phyloP scores from a whole-genome alignment of 2,329 filamentous ascomycete genomes.

The Nemania bipapillata region DNA sequence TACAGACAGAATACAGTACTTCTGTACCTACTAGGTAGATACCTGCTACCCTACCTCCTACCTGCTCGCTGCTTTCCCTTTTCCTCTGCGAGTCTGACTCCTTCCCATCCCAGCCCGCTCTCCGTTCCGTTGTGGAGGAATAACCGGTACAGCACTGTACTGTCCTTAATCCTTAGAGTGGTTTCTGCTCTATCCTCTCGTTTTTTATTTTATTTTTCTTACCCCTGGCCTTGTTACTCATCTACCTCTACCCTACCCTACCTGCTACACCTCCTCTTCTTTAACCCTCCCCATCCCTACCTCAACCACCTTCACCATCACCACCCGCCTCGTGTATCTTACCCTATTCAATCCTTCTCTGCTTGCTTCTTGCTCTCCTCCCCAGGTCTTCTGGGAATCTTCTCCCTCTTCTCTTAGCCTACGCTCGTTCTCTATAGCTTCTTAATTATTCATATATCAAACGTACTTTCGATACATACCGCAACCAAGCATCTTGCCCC shows the following conservation, averaged over 20 bases:
- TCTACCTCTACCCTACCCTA: no score
- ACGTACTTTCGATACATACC: constrained; percentile 38
- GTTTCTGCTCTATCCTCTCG: constrained; percentile 42
- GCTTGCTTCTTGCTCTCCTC: constrained; percentile 41
- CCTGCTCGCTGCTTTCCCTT: constrained; percentile 25
- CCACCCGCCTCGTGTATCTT: constrained; percentile 47
- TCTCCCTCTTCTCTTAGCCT: constrained; percentile 47
- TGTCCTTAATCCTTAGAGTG: constrained; percentile 39
- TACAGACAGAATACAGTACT: no score
- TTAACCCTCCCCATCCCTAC: constrained; percentile 50
- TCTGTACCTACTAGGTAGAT: no score
- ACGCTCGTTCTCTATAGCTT: constrained; percentile 53
- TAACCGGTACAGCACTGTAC: constrained; percentile 18
- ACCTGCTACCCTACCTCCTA: not conserved
- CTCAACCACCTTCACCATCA: constrained; percentile 31
- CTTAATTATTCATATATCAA: constrained; percentile 49
- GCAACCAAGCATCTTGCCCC: constrained; percentile 40
- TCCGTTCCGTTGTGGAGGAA: constrained; percentile 38
- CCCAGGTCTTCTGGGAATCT: constrained; percentile 42
- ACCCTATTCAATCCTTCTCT: constrained; percentile 51
- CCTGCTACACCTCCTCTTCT: constrained; percentile 42
- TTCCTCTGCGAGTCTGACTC: constrained; percentile 12
- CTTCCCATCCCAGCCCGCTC: constrained; percentile 27
- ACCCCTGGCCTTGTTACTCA: constrained; percentile 42
- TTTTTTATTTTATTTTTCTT: constrained; percentile 22